Conservation (phyloP, 139 green algal species). For the Dunaliella sp. region DNA sequence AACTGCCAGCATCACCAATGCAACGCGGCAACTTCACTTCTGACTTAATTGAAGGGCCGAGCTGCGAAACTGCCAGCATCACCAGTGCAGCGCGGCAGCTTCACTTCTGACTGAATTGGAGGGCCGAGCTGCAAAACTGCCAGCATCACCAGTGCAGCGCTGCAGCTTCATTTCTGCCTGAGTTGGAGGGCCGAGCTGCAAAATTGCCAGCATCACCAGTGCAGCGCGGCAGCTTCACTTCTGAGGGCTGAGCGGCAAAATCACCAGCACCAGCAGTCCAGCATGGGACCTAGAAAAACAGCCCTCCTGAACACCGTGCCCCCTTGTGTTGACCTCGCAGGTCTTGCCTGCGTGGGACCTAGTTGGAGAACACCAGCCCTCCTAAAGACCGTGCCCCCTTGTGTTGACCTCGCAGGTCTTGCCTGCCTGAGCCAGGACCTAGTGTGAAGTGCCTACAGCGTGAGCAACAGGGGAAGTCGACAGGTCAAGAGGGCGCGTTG, state of each 20-base stretch:
- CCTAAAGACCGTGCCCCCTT: conserved; percentile 46
- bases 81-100: too few species aligned
- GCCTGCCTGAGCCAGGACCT: conserved; percentile 65
- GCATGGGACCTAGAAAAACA: background rate
- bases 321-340: conserved; percentile 71
- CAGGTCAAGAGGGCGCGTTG: background rate
- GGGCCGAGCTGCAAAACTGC: too few species aligned
- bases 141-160: too few species aligned
- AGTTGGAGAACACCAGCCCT: conserved; percentile 72
- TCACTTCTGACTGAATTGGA: too few species aligned
- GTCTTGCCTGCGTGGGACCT: conserved; percentile 61
- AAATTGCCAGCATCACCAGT: background rate
- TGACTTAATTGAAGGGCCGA: too few species aligned
- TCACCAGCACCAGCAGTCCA: background rate
- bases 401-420: conserved; percentile 78
- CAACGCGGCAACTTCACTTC: too few species aligned
- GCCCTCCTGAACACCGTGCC: background rate
- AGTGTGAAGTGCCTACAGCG: conserved; percentile 53
- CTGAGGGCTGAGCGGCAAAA: too few species aligned
- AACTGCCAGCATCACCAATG: too few species aligned
- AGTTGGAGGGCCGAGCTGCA: background rate
- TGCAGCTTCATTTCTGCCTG: too few species aligned
- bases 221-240: background rate
- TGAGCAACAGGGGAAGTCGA: background rate
- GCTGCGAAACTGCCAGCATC: too few species aligned